A percentile compares a stretch with the other conserved stretches of the same genome.
phyloP scores from a whole-genome alignment of 1,139 yeast species.

The Candida sojae region DNA sequence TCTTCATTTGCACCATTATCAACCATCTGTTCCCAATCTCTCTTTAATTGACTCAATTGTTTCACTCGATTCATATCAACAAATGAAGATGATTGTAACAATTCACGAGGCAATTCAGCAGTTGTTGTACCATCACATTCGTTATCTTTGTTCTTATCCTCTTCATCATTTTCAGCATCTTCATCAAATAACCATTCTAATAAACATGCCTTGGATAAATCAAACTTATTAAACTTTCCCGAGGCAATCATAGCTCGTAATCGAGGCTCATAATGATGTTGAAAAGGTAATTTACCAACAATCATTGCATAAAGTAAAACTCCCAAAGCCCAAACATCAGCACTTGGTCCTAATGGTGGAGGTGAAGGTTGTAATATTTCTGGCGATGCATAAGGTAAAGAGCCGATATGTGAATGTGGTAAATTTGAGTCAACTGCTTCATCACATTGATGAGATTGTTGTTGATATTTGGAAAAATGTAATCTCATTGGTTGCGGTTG shows the following conservation, averaged over 20 bases:
- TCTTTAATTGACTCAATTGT: slow-evolving; percentile 15
- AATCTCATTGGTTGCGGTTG: background rate
- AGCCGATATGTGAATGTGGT: slow-evolving; percentile 77
- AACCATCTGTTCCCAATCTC: slow-evolving; percentile 23
- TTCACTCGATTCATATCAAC: slow-evolving; percentile 25
- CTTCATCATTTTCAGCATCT: slow-evolving; percentile 14
- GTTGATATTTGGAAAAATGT: slow-evolving; percentile 5
- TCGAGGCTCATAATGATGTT: slow-evolving; percentile 78
- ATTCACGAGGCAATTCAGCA: slow-evolving; percentile 10
- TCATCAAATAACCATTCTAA: slow-evolving; percentile 27
- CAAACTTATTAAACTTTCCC: slow-evolving; percentile 57
- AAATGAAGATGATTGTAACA: slow-evolving; percentile 20
- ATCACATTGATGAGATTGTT: background rate
- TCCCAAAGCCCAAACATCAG: slow-evolving; percentile 93
- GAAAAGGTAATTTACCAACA: slow-evolving; percentile 77
- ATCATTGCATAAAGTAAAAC: slow-evolving; percentile 73
- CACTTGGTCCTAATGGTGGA: slow-evolving; percentile 69
- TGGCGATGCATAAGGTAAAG: slow-evolving; percentile 91
- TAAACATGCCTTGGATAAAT: slow-evolving; percentile 38
- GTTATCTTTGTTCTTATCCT: slow-evolving; percentile 10
- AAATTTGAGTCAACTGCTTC: slow-evolving; percentile 34
- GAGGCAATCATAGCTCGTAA: slow-evolving; percentile 70
- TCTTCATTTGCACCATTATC: slow-evolving; percentile 17
- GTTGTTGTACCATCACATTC: slow-evolving; percentile 5
- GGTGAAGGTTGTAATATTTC: slow-evolving; percentile 71